phyloP scores from a whole-genome alignment of 225 moss, liverwort and hornwort genomes.

The Rhytidiadelphus loreus region DNA sequence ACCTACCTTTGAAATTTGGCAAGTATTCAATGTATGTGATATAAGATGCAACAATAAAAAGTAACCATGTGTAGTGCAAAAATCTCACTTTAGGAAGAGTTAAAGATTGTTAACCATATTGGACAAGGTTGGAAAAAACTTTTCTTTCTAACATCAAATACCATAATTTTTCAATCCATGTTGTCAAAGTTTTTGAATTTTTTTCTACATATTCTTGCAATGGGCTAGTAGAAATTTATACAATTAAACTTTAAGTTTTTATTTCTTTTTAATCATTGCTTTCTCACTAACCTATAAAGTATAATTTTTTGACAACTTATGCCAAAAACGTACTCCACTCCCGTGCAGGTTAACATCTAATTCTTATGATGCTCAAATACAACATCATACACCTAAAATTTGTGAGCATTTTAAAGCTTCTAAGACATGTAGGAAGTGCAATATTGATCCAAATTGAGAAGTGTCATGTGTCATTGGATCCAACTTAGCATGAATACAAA shows the following conservation, averaged over 20 bases:
- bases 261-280: background rate
- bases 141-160: background rate
- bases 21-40: background rate
- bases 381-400: background rate
- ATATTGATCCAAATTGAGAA: background rate
- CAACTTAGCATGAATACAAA: background rate
- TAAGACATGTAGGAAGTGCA: background rate
- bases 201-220: no score
- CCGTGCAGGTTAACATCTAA: accelerated
- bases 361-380: background rate
- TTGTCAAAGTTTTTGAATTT: background rate
- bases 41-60: background rate
- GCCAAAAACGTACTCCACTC: accelerated
- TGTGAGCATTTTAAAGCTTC: background rate
- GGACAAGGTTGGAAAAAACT: accelerated
- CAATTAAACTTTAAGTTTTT: background rate
- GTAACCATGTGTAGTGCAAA: no score
- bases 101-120: background rate
- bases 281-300: background rate
- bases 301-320: background rate
- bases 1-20: background rate
- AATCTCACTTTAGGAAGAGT: background rate
- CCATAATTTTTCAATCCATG: background rate
- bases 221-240: background rate
- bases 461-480: background rate